Base-by-base conservation (phyloP, 768 basidiomycete species). In the Porphyrellus cyaneotinctus region DNA sequence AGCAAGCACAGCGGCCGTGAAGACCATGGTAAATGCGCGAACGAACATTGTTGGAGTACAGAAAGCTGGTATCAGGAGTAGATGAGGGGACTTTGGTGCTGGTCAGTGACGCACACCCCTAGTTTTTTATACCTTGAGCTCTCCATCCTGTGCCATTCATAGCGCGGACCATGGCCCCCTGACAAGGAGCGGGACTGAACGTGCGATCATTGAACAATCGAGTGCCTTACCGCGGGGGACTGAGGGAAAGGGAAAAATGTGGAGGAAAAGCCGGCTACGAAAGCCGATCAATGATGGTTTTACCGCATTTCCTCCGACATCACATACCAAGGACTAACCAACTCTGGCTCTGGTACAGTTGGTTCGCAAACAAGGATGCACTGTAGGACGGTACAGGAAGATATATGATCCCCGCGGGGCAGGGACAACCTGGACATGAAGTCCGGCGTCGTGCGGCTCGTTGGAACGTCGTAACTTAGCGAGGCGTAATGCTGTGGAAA, bases 1-100 rank as follows among this genome's bases (percentile, higher is more conserved):
- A 18, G 32, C 43, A 32, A 62, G 46, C 26, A 46, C 59, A 15
- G 32, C 39, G 37, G 46, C 23, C 7, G 22, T 47, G 47, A 56
- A 39, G 32, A 51, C 6, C 18, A 46, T 4, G 17, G 50, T n/a
- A 35, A 43, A 53, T 11, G 33, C 31, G 18, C 43, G 54, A 46
- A 49, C 14, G 49, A 52, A 52, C 54, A 55, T 28, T 55, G 11
- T 41, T 45, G 4, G 17, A 10, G 18, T 43, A 0, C 37, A 43
- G 47, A 50, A 41, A 18, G 23, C n/a, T 18, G 35, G 31, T 42
- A 14, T 9, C 13, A 11, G 35, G 17, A 31, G 31, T 15, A 46
- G 6, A 3, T 22, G n/a, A 2, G 30, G 17, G 9, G 26, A 28
- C 26, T 28, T 28, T 54, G 18, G 43, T 50, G 30, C 35, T 24